Base-by-base conservation (phyloP, 495 filamentous ascomycete species). In the Aspergillus biplanus region DNA sequence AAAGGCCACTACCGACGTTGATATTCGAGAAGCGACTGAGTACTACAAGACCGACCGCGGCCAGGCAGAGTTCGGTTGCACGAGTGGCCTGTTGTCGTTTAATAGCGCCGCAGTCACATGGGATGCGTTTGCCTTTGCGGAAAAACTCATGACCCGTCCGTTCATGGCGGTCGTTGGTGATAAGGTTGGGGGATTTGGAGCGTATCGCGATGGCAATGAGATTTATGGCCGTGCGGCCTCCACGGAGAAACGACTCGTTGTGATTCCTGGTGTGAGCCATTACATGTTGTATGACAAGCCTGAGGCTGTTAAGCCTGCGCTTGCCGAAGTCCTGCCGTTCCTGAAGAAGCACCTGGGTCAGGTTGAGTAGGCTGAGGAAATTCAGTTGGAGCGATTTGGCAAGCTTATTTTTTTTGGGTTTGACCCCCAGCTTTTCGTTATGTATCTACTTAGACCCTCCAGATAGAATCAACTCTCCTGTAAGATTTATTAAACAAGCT, bases 281-380 rank as follows among this genome's bases (percentile, higher is more conserved):
- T 69, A 69, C 18, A 58, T 56, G 65, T 58, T 69, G 18, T 69
- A 69, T 44, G 67, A 69, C 44, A 60, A 69, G 58, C 61, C 64
- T 3, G 53, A 69, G 21, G 67, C 67, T 47, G 61, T 62, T 7
- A 58, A 69, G 39, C 54, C 64, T 33, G 67, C 67, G 47, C 61
- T 69, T 1, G 67, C 57, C 9, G 9, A 63, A 34, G 50, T 69
- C 12, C 50, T 69, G 4, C 67, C 67, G 0, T 69, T 69, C 55
- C 37, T 69, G 9, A 69, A 69, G 52, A 33, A 69, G 11, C 67
- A 69, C 33, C 61, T 69, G 21, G 64, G 64, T 6, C 52, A 65
- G 37, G 39, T 39, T 39, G 50, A 44, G n/a, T 44, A 15, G n/a
- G n/a, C n/a, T 12, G 6, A 12, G 37, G 1, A 54, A 27, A 27